Evolutionary conservation across 768 basidiomycete species (phyloP), one percentile per base, ranked within the genome.

Genomic region (Mycena rosella): DNA sequence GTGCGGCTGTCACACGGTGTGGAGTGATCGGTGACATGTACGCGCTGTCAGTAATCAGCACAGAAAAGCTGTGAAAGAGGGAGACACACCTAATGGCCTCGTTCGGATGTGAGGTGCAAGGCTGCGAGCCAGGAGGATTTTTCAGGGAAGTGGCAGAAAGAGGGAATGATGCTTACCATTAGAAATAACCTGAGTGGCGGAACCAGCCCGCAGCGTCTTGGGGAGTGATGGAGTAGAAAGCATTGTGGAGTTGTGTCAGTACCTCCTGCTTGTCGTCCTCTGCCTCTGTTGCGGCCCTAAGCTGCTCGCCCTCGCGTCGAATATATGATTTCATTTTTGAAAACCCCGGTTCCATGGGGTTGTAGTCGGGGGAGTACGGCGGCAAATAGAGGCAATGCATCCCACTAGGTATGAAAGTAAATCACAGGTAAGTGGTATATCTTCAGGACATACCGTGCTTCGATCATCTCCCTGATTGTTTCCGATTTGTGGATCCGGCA

Each of bases 321-420:
- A 78, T 62, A 54, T 70, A 67, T 8, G 73, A 60, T 40, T 78
- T 78, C 63, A 78, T 77, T 2, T 68, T 54, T 0, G 73, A 79
- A 47, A 78, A 77, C 1, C 72, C 74, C 11, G 73, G 71, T 52
- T 51, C 62, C 4, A 60, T 42, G 1, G 48, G 58, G 59, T 63
- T 63, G 24, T 63, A 63, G 18, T 63, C 62, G 11, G 53, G 62
- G 2, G 62, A 63, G 26, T 63, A 66, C 17, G 45, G 60, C 9
- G 68, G 56, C 6, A 63, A 20, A 20, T 47, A 63, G 24, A 26
- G 32, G 17, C 48, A 55, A 0, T 22, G 45, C 62, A 63, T 63
- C 3, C 62, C 53, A 0, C 62, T 63, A 30, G 17, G 24, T n/a
- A 51, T 8, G 5, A 14, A 15, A 29, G 5, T 9, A 40, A 17